phyloP scores from a whole-genome alignment of 352 stramenopile species.

The Phytophthora megakarya region DNA sequence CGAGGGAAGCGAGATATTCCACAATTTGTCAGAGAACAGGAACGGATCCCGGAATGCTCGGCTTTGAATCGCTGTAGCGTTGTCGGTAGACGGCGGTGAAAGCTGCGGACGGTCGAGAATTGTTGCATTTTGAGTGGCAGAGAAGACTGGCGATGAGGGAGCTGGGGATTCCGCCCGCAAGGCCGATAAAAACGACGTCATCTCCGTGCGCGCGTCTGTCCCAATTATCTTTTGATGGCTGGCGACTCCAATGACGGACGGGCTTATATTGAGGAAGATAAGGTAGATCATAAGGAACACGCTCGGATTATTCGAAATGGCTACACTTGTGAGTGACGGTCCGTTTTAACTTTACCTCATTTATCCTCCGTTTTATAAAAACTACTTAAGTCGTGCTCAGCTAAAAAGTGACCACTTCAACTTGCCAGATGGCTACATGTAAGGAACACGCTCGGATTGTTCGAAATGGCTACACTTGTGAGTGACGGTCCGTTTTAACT shows the following conservation, averaged over 20 bases:
- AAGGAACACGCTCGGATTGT: slow-evolving; percentile 23
- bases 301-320: slow-evolving; percentile 18
- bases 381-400: too few species aligned
- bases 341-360: too few species aligned
- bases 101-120: slow-evolving; percentile 4
- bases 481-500: slow-evolving; percentile 24
- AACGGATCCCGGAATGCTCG: slow-evolving; percentile 46
- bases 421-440: slow-evolving; percentile 26
- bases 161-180: slow-evolving; percentile 36
- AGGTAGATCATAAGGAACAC: slow-evolving; percentile 16
- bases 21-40: slow-evolving; percentile 32
- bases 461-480: slow-evolving; percentile 12
- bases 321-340: slow-evolving; percentile 24
- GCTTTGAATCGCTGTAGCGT: slow-evolving; percentile 10
- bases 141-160: not conserved
- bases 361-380: too few species aligned
- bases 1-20: slow-evolving; percentile 34
- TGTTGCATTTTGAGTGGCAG: slow-evolving; percentile 8
- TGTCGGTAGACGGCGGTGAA: not conserved
- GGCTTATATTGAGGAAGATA: slow-evolving; percentile 20
- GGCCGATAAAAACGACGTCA: slow-evolving; percentile 42
- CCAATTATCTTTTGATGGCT: slow-evolving; percentile 21
- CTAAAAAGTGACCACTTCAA: slow-evolving; percentile 23
- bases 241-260: not conserved
- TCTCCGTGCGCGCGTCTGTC: not conserved